Evolutionary conservation across 1,284 basidiomycete genomes (phyloP).

Genomic region (Testicularia cyperi): DNA sequence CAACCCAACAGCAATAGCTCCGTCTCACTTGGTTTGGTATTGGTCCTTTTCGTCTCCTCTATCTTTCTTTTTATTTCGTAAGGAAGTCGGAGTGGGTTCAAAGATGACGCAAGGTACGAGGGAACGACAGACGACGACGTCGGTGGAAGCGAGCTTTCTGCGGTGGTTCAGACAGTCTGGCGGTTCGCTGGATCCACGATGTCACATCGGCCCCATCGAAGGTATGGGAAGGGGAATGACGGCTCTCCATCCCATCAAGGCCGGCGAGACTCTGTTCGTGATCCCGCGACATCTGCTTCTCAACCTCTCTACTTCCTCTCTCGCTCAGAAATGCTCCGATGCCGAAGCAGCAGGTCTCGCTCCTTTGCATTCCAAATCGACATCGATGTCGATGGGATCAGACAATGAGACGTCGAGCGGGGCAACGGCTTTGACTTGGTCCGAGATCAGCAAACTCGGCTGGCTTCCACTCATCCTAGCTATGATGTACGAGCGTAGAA

Average conservation of each 20-base stretch:
- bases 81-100: too few species aligned
- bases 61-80: too few species aligned
- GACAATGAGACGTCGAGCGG: neutral
- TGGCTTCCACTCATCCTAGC: conserved; percentile 87
- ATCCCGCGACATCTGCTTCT: conserved; percentile 78
- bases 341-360: conserved; percentile 11
- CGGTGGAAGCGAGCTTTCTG: conserved; percentile 51
- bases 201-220: conserved; percentile 65
- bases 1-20: too few species aligned
- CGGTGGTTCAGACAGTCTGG: conserved; percentile 61
- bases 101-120: too few species aligned
- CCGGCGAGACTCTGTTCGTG: conserved; percentile 75
- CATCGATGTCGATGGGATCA: too few species aligned
- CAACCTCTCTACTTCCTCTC: conserved; percentile 73
- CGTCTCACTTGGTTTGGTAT: too few species aligned
- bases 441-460: conserved; percentile 62
- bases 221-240: conserved; percentile 72
- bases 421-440: conserved; percentile 10
- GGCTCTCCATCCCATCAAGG: conserved; percentile 72
- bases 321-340: conserved; percentile 58
- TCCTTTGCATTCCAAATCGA: too few species aligned
- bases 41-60: too few species aligned
- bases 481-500: conserved; percentile 85
- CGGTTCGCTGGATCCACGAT: conserved; percentile 59
- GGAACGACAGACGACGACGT: conserved; percentile 22